Evolutionary conservation across 1,284 basidiomycete genomes (phyloP), one percentile per base, ranked within the genome.

Genomic region (Ceratobasidium sp.): DNA sequence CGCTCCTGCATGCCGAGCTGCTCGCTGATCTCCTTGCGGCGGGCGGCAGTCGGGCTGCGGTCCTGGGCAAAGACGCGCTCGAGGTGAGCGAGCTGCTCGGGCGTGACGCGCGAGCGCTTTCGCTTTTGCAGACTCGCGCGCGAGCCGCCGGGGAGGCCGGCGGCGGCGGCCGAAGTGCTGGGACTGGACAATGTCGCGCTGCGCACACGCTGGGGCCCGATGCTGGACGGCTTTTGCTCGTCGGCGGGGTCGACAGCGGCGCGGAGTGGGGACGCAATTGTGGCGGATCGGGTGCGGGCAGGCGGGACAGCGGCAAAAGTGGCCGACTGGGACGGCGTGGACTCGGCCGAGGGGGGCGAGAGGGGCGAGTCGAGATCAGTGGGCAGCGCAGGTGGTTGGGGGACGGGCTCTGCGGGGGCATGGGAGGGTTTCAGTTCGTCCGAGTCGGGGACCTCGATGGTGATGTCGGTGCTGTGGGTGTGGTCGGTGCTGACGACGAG

Each of bases 1-100:
- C 91, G 87, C 80, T 92, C 91, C 73, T 90, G 85, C 89, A 92
- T 92, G 21, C 90, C 89, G n/a, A 93, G 82, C 73, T 86, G 79
- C 42, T 88, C 85, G 72, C 89, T 87, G 69, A 93, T 92, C 77
- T 92, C 90, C 74, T 86, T 86, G 62, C 91, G 83, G 63, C 87
- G 84, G 7, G 84, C 84, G 5, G 89, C 88, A 2, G 88, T 89
- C 14, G 91, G 91, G 76, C 86, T 90, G 54, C 87, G 84, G 79
- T 92, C 89, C 62, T 81, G 77, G 18, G 85, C 80, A 78, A 92
- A 93, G 75, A 87, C 86, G 3, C 83, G 84, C 77, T 93, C 91
- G 40, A 93, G 82, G 73, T 90, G 87, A 0, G 84, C 82, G 16
- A 92, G 85, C 76, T 93, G 91, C 71, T 90, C 88, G 42, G 88